Base-by-base conservation (phyloP, 305 asterid species). In the Stenogyne calaminthoides region DNA sequence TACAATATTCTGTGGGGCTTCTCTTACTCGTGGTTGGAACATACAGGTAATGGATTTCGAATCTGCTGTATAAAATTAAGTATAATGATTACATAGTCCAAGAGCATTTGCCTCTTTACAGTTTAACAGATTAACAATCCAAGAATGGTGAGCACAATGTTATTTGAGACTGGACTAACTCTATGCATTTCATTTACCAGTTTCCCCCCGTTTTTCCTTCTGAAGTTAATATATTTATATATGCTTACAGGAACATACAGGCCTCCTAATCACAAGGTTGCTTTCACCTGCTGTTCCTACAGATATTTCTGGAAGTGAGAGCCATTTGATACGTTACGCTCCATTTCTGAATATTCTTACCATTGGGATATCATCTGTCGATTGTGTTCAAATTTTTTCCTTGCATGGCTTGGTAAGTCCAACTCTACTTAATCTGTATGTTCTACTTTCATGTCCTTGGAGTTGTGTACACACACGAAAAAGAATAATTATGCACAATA, bases 21-120 rank as follows among this genome's bases (percentile, higher is more conserved):
- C 98, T 82, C 88, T 95, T 76, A 70, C 76, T 80, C 98, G 99
- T 78, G 98, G 99, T 64, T 95, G 99, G 99, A 95, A 88, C 84
- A 74, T 95, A 78, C 99, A 95, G 99, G 99, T 92, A 83, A 47
- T 67, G 61, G 64, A 68, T 69, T 66, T 70, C 54, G 18, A 32
- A 42, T 55, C 75, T 75, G 12, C 51, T 72, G 52, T 76, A 6
- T n/a, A 49, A 64, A 36, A 40, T 59, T 16, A 55, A 44, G 60
- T 64, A 36, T 54, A 52, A 59, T 67, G 73, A 64, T 34, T 65
- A 60, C 64, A 7, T 42, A 22, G 9, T 37, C 57, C 15, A 19
- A 51, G 51, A 42, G 64, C 52, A 51, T 59, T 70, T 63, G 57
- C 55, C n/a, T 72, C 67, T 59, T 70, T 64, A 74, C 67, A 12